Conservation (phyloP, 2,329 filamentous ascomycete species). For the Drechslera avenae region DNA sequence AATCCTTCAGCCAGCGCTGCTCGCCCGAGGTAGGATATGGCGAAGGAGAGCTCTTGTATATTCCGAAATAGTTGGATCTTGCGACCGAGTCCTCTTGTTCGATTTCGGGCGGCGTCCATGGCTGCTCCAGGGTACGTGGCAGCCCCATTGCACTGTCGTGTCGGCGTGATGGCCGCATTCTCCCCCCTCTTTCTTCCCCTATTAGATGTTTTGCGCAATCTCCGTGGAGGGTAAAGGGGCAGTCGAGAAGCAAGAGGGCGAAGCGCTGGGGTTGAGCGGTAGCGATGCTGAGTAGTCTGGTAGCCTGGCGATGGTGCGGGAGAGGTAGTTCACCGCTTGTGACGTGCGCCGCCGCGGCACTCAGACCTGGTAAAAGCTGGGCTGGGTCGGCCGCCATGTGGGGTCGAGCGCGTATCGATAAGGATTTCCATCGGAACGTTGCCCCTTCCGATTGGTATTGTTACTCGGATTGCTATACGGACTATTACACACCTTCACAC, state of each 20-base stretch:
- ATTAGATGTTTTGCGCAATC: constrained; percentile 3
- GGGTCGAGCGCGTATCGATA: constrained; percentile 10
- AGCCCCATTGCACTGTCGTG: constrained; percentile 28
- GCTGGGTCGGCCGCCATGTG: constrained; percentile 1
- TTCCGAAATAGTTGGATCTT: constrained; percentile 28
- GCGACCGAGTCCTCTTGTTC: constrained; percentile 19
- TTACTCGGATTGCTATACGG: no score
- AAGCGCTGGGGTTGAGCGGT: constrained; percentile 2
- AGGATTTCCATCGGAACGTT: constrained; percentile 9
- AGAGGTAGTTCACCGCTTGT: constrained; percentile 5
- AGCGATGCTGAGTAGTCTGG: constrained; percentile 1
- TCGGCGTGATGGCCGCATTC: constrained; percentile 18
- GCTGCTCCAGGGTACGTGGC: constrained; percentile 28
- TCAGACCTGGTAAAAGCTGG: constrained; percentile 1
- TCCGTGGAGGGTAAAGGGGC: background rate
- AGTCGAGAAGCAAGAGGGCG: background rate
- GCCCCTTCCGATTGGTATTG: constrained; percentile 25
- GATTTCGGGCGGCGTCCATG: constrained; percentile 40
- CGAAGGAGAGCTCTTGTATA: constrained; percentile 20
- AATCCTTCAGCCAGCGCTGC: constrained; percentile 12
- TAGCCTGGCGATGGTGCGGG: background rate
- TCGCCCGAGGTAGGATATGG: constrained; percentile 15
- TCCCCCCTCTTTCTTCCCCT: constrained; percentile 12
- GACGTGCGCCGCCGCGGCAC: constrained; percentile 10
- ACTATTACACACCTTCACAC: background rate